Base-by-base conservation (phyloP, 2,329 filamentous ascomycete genomes). In the Polytolypa hystricis region DNA sequence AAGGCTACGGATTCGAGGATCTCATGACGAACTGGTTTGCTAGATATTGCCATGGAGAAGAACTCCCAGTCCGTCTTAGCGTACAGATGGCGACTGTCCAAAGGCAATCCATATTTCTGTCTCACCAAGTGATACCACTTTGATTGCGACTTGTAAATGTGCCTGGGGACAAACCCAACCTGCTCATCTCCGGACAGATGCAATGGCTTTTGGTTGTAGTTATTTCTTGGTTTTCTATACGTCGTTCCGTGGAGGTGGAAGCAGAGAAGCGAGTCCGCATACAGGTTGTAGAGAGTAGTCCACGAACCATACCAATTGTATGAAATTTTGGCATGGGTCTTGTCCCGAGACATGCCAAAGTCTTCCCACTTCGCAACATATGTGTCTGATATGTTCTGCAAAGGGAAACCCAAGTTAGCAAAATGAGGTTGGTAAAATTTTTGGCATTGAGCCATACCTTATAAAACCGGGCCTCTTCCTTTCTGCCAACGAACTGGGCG, bases 41-140 rank as follows among this genome's bases (percentile, higher is more conserved):
- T 77, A 3, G 83, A 74, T 4, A 93, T 80, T 2, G 84, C 82
- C 31, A 85, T 84, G 0, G 84, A 82, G 57, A 91, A 87, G 56
- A 93, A 86, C 49, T 91, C 80, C 85, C 85, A 93, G 60, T 93
- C 85, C 19, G 80, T 85, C 62, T 93, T 93, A 21, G 84, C 81
- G 58, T 91, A 91, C 3, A 89, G 58, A 57, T 91, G 84, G 29
- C 85, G 74, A 47, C 74, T 81, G 58, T 93, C 85, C 5, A 93
- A 71, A 0, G 85, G 84, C 3, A 93, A 63, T 1, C 85, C 85
- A 56, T 89, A 93, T 49, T 74, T 77, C 56, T 93, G 84, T 46
- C 84, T 73, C 7, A 89, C 83, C 10, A 74, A 70, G 44, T 74
- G 69, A 62, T 93, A 93, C 83, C 82, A 93, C 40, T 78, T 69